A percentile compares a stretch with the other conserved stretches of the same genome.
Evolutionary conservation across 2,329 filamentous ascomycete genomes (phyloP).

Genomic region (Stemphylium vesicarium): DNA sequence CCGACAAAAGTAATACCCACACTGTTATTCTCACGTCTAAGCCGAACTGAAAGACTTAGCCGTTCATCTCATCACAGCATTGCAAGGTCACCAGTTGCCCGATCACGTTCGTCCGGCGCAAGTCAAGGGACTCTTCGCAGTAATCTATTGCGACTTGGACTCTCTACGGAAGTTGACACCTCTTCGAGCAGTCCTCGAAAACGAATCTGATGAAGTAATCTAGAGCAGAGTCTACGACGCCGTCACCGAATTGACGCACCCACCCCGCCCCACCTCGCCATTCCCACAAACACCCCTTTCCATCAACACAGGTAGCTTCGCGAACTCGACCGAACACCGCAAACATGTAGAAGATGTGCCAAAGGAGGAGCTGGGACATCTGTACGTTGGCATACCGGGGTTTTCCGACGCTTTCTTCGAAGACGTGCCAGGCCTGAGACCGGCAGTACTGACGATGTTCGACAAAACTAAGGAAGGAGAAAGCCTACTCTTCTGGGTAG

Average conservation of each 20-base stretch:
- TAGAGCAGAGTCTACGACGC: slow-evolving; percentile 42
- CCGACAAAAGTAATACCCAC: slow-evolving; percentile 2
- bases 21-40: slow-evolving; percentile 1
- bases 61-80: not conserved
- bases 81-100: not conserved
- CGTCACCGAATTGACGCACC: slow-evolving; percentile 48
- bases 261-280: slow-evolving; percentile 30
- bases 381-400: slow-evolving; percentile 27
- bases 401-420: slow-evolving; percentile 32
- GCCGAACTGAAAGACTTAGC: slow-evolving; percentile 10
- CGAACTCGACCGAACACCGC: slow-evolving; percentile 25
- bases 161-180: slow-evolving; percentile 3
- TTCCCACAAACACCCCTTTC: slow-evolving; percentile 37
- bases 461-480: slow-evolving; percentile 28
- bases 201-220: slow-evolving; percentile 20
- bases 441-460: slow-evolving; percentile 23
- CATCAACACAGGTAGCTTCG: too few relatives aligned
- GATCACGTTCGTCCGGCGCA: not conserved
- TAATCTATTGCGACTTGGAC: not conserved
- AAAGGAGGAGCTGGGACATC: slow-evolving; percentile 28
- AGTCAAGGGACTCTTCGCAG: not conserved
- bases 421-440: slow-evolving; percentile 17
- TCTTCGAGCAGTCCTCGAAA: slow-evolving; percentile 6
- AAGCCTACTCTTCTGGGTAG: slow-evolving; percentile 25
- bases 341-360: slow-evolving; percentile 26